A percentile compares a stretch with the other conserved stretches of the same genome.
phyloP scores from a whole-genome alignment of 805 yeast species.

The Kazachstania martiniae region DNA sequence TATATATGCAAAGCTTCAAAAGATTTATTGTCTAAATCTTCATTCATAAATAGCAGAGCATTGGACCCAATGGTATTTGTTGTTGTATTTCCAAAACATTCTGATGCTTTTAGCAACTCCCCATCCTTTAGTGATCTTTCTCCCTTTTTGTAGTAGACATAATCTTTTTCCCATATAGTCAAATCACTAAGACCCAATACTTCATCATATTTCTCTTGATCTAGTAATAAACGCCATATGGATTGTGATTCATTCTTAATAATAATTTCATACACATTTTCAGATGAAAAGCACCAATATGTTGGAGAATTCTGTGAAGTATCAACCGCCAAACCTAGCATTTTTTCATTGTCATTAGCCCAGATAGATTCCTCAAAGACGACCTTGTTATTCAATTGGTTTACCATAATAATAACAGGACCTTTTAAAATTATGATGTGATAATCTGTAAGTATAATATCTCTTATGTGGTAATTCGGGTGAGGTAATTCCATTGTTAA shows the following conservation, averaged over 20 bases:
- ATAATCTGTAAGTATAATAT: conserved; percentile 40
- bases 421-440: conserved; percentile 42
- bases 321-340: conserved; percentile 43
- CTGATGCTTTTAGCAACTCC: conserved; percentile 34
- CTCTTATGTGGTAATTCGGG: conserved; percentile 29
- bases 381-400: conserved; percentile 40
- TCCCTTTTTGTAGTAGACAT: conserved; percentile 46
- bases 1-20: conserved; percentile 37
- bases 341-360: conserved; percentile 22
- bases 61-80: conserved; percentile 59
- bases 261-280: conserved; percentile 59
- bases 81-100: conserved; percentile 45
- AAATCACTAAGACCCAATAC: conserved; percentile 41
- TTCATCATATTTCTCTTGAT: conserved; percentile 44
- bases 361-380: conserved; percentile 33
- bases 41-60: conserved; percentile 44
- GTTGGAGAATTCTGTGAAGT: conserved; percentile 35
- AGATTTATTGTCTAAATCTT: conserved; percentile 26
- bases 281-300: conserved; percentile 62
- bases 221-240: conserved; percentile 61
- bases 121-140: conserved; percentile 25
- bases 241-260: conserved; percentile 58
- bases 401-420: conserved; percentile 34
- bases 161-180: conserved; percentile 33
- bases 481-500: conserved; percentile 26